Evolutionary conservation across 768 basidiomycete genomes (phyloP), one percentile per base, ranked within the genome.

Genomic region (Mycena sanguinolenta): DNA sequence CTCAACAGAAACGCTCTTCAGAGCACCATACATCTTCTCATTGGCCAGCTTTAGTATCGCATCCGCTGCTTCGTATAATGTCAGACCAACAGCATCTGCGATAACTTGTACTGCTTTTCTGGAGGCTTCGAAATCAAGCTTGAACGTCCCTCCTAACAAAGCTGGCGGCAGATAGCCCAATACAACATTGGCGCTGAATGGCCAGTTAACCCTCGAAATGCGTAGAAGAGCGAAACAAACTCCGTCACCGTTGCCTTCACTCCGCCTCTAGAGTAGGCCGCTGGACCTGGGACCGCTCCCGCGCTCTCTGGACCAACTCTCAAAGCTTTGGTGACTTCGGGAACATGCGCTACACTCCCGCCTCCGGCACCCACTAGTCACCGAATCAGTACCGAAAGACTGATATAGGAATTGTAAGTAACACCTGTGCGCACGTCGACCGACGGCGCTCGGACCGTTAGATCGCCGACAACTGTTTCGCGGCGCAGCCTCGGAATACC

Each of bases 261-360:
- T n/a, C 79, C 79, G 34, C 79, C 79, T 70, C 76, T 73, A 14
- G 74, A 69, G 55, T 80, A 80, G 17, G 78, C 79, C 0, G 77
- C 77, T 10, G 79, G 79, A n/a, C 79, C 78, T n/a, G 79, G 79
- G 23, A 72, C 55, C 23, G 79, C 79, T 12, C 79, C 78, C 9
- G 79, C 75, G 30, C 76, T 77, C 61, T 79, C 76, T 5, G 79
- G 79, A 5, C 79, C 79, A 30, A 79, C 79, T 50, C 78, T 69
- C 23, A 79, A 63, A 7, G 78, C 77, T 44, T 76, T 77, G 16
- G 78, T 79, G 3, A 78, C 71, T 65, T 73, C 71, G 1, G 71
- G 67, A 27, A 73, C 71, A 19, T 73, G 58, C 6, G 71, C 71
- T 19, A 73, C 55, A 36, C 71, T 73, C 4, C 71, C 71, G 12